Conservation (phyloP, 2,329 filamentous ascomycete species). For the Fusarium newnesense region DNA sequence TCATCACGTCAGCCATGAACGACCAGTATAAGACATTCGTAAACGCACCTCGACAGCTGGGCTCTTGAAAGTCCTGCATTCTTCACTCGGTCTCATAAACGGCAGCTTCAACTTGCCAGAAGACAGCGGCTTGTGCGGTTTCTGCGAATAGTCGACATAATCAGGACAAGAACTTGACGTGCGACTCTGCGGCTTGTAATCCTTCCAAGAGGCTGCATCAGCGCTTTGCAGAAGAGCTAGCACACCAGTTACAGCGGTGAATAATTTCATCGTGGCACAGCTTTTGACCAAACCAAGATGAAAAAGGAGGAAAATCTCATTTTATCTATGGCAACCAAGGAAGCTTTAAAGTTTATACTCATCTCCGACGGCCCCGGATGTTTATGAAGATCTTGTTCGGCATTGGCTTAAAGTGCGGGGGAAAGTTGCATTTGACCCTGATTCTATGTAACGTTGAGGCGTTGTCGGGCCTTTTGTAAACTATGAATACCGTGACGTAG, state of each 20-base stretch:
- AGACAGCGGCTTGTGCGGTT: background rate
- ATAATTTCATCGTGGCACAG: background rate
- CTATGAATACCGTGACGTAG: slow-evolving; percentile 19
- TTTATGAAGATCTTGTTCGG: background rate
- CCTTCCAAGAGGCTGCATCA: slow-evolving; percentile 6
- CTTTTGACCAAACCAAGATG: accelerated
- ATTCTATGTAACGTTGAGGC: slow-evolving; percentile 21
- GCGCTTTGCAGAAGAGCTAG: background rate
- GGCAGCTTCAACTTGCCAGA: slow-evolving; percentile 14
- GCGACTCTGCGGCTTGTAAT: slow-evolving; percentile 15
- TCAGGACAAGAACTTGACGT: slow-evolving; percentile 14
- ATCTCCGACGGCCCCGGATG: background rate
- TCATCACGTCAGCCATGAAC: accelerated
- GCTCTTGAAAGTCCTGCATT: slow-evolving; percentile 28
- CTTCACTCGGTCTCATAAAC: slow-evolving; percentile 18
- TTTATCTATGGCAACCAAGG: background rate
- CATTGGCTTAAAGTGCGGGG: slow-evolving; percentile 5
- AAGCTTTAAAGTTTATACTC: background rate
- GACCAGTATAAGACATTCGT: accelerated
- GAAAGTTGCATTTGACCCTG: background rate
- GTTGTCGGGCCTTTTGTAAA: slow-evolving; percentile 7
- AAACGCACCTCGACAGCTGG: background rate
- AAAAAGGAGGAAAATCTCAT: background rate
- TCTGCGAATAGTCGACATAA: slow-evolving; percentile 15
- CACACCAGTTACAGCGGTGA: background rate